A percentile compares a stretch with the other conserved stretches of the same genome.
phyloP scores from a whole-genome alignment of 805 yeast genomes.

The Clavispora carvajalis region DNA sequence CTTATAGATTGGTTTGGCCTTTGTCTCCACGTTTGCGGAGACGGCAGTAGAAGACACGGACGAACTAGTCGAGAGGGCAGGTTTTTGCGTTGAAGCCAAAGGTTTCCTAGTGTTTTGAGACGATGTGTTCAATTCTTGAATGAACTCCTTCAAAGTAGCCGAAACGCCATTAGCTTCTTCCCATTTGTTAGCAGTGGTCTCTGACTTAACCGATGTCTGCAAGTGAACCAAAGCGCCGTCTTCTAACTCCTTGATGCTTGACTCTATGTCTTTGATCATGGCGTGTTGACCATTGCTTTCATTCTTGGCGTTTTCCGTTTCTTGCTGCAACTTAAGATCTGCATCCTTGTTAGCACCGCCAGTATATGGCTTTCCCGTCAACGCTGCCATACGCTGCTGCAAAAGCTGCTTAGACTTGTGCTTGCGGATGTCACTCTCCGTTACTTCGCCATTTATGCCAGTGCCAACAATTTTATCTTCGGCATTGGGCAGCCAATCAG shows the following conservation, averaged over 20 bases:
- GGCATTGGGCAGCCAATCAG: conserved; percentile 45
- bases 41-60: conserved; percentile 1
- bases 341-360: conserved; percentile 47
- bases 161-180: conserved; percentile 76
- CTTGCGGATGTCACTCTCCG: conserved; percentile 76
- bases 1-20: conserved; percentile 24
- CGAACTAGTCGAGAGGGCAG: conserved; percentile 5
- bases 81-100: not conserved
- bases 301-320: conserved; percentile 43
- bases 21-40: conserved; percentile 16
- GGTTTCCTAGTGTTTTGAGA: not conserved
- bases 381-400: conserved; percentile 85
- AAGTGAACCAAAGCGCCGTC: conserved; percentile 41
- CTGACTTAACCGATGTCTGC: conserved; percentile 36
- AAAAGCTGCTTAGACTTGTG: conserved; percentile 75
- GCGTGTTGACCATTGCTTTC: conserved; percentile 54
- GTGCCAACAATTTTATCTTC: conserved; percentile 57
- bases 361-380: conserved; percentile 68
- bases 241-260: conserved; percentile 61
- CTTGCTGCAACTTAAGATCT: conserved; percentile 50
- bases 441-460: conserved; percentile 81
- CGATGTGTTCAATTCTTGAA: conserved; percentile 43
- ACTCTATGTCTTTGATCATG: conserved; percentile 66
- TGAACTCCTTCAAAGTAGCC: conserved; percentile 55
- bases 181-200: conserved; percentile 63